Evolutionary conservation across 129 eudicot genomes (phyloP).

Genomic region (Flaveria linearis): DNA sequence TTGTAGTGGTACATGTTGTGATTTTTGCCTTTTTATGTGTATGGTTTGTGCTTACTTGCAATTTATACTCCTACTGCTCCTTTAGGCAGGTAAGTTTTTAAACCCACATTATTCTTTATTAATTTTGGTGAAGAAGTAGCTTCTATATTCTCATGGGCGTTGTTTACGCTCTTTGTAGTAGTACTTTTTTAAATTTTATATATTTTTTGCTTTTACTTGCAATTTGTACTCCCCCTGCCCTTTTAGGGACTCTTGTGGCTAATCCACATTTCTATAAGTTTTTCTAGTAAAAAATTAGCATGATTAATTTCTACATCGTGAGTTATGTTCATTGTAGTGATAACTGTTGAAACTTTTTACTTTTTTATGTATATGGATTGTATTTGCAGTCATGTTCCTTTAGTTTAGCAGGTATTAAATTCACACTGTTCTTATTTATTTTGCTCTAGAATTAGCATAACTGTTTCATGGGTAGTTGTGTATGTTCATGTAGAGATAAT

Average conservation of each 20-base stretch:
- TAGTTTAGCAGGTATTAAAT: neutral
- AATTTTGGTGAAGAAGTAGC: neutral
- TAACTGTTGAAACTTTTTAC: neutral
- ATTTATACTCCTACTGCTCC: too few relatives aligned
- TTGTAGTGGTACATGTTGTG: neutral
- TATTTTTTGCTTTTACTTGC: neutral
- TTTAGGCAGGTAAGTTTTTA: too few relatives aligned
- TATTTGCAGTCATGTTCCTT: neutral
- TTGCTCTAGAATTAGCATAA: neutral
- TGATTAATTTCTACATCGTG: neutral
- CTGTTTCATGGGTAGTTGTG: neutral
- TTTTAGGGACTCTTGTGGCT: neutral
- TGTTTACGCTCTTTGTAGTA: neutral
- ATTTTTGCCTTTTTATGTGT: neutral
- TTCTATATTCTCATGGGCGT: neutral
- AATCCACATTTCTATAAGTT: neutral
- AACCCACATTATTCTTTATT: too few relatives aligned
- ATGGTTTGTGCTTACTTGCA: too few relatives aligned
- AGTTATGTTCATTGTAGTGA: neutral
- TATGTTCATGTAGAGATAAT: neutral
- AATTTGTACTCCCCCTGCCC: neutral
- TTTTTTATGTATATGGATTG: neutral
- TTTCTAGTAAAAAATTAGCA: neutral
- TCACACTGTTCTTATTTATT: neutral
- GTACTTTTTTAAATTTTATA: neutral